phyloP scores from a whole-genome alignment of 139 green algal genomes.

The Trebouxia sp. region DNA sequence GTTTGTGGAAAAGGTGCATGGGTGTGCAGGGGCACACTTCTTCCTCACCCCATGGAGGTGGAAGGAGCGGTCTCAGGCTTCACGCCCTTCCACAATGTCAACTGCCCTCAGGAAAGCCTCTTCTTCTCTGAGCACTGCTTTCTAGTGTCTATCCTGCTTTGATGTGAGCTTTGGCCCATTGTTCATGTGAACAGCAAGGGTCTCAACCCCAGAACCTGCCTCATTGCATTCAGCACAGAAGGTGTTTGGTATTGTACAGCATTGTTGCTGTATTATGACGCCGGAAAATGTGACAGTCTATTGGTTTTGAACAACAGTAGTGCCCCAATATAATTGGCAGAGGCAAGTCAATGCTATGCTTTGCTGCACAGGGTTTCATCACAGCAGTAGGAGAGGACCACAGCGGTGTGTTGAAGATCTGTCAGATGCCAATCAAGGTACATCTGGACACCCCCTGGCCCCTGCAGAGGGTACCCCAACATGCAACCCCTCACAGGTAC shows the following conservation, averaged over 20 bases:
- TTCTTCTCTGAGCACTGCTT: not conserved
- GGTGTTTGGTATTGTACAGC: too few relatives aligned
- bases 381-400: not conserved
- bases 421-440: constrained; percentile 68
- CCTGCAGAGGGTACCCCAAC: constrained; percentile 56
- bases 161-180: too few relatives aligned
- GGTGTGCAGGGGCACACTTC: constrained; percentile 54
- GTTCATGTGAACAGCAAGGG: too few relatives aligned
- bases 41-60: constrained; percentile 60
- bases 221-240: too few relatives aligned
- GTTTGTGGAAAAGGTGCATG: constrained; percentile 29
- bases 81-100: constrained; percentile 89
- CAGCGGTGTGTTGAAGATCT: constrained; percentile 68
- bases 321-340: too few relatives aligned
- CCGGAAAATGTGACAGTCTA: too few relatives aligned
- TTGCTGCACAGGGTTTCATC: constrained; percentile 72
- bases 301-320: too few relatives aligned
- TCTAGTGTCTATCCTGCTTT: not conserved
- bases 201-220: too few relatives aligned
- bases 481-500: constrained; percentile 62
- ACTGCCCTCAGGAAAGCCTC: constrained; percentile 65
- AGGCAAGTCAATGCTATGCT: too few relatives aligned
- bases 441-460: constrained; percentile 79
- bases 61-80: constrained; percentile 57
- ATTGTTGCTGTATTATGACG: too few relatives aligned